Conservation (phyloP, 805 yeast species). For the Metschnikowia proteae region DNA sequence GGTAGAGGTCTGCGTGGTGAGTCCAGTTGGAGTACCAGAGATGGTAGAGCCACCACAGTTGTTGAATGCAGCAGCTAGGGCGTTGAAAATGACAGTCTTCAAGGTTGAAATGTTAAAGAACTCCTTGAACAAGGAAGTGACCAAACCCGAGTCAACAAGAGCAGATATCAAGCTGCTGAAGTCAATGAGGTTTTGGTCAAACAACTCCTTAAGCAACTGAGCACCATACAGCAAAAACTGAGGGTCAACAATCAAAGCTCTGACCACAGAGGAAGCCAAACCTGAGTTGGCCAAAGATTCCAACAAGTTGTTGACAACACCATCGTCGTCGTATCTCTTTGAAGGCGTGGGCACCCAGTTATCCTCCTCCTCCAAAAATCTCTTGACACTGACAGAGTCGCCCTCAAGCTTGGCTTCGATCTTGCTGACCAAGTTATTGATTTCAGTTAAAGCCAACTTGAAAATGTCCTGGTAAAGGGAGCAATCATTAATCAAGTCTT, state of each 20-base stretch:
- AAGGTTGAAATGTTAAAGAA: slow-evolving; percentile 38
- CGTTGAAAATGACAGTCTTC: slow-evolving; percentile 38
- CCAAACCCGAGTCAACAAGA: slow-evolving; percentile 34
- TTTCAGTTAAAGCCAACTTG: slow-evolving; percentile 30
- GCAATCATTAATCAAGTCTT: slow-evolving; percentile 36
- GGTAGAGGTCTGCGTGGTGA: slow-evolving; percentile 20
- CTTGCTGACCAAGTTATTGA: slow-evolving; percentile 28
- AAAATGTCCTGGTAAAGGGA: slow-evolving; percentile 37
- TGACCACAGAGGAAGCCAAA: slow-evolving; percentile 37
- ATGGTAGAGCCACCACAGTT: slow-evolving; percentile 32
- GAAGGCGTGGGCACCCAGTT: slow-evolving; percentile 1
- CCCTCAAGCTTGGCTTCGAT: slow-evolving; percentile 25
- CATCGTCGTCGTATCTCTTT: slow-evolving; percentile 17
- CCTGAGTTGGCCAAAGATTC: slow-evolving; percentile 43
- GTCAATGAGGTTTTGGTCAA: slow-evolving; percentile 28
- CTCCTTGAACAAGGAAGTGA: slow-evolving; percentile 34
- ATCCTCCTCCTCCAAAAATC: slow-evolving; percentile 17
- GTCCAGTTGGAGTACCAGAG: slow-evolving; percentile 21
- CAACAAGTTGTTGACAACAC: slow-evolving; percentile 33
- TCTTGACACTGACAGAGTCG: slow-evolving; percentile 18
- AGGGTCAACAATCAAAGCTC: slow-evolving; percentile 34
- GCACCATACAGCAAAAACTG: slow-evolving; percentile 39
- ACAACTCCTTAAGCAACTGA: slow-evolving; percentile 29
- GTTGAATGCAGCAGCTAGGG: slow-evolving; percentile 41
- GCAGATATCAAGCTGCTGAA: slow-evolving; percentile 27